Percentiles rank a stretch among this genome's conserved stretches.
These are phyloP conservation scores for Begonia masoniana DNA, from an alignment of 306 rosid genomes.

Conservation along the genomic window DNA sequence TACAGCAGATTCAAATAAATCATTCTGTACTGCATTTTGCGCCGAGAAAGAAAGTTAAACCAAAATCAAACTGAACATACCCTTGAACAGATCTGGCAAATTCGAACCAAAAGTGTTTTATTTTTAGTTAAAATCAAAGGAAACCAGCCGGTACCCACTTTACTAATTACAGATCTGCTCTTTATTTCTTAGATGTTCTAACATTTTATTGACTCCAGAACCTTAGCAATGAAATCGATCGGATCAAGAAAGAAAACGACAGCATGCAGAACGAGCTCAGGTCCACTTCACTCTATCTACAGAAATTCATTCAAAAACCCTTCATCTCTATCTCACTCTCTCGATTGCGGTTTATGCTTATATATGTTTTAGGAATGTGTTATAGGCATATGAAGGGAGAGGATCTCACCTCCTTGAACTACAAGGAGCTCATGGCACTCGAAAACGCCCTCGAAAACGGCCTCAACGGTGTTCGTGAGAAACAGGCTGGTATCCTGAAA, in stretches of 20 bases:
- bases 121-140: neutral
- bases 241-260: conserved; percentile 81
- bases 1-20: neutral
- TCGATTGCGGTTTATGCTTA: neutral
- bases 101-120: neutral
- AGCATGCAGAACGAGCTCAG: conserved; percentile 76
- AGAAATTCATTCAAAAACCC: no score
- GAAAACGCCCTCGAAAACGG: conserved; percentile 70
- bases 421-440: conserved; percentile 51
- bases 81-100: conserved; percentile 44
- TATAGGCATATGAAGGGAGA: conserved; percentile 84
- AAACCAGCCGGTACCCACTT: neutral
- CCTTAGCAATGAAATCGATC: conserved; percentile 67
- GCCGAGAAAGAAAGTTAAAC: conserved; percentile 15
- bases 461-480: conserved; percentile 37
- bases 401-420: conserved; percentile 57
- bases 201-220: conserved; percentile 21
- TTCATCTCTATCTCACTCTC: neutral
- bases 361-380: neutral
- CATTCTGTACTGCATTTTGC: conserved; percentile 1
- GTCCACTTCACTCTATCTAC: conserved; percentile 11
- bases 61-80: conserved; percentile 18
- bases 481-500: conserved; percentile 26
- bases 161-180: neutral
- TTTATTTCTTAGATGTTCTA: neutral